These are phyloP conservation scores for Boletus barrowsii DNA, from an alignment of 768 basidiomycete genomes.

Conservation along the genomic window DNA sequence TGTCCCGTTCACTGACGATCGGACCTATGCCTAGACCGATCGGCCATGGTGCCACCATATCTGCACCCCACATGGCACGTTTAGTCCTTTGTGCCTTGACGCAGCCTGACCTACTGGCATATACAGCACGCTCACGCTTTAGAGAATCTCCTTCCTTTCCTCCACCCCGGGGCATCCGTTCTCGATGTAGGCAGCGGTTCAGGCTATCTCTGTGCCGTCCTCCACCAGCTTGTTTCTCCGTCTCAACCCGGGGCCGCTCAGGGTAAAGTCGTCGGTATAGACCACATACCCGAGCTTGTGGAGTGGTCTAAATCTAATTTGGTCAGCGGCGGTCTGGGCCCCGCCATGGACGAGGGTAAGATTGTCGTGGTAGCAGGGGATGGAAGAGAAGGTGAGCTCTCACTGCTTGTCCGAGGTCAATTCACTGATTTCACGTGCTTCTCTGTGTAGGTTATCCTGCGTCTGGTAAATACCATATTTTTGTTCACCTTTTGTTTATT, in stretches of 20 bases:
- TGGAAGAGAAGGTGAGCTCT: conserved; percentile 63
- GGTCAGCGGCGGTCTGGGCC: conserved; percentile 56
- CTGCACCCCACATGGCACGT: conserved; percentile 91
- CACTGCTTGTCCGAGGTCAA: neutral
- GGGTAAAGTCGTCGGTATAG: conserved; percentile 81
- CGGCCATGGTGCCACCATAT: conserved; percentile 87
- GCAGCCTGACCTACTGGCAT: neutral
- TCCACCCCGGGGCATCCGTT: conserved; percentile 67
- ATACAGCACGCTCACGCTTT: conserved; percentile 81
- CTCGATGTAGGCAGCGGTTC: conserved; percentile 91
- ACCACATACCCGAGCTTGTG: conserved; percentile 81
- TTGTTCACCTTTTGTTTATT: neutral
- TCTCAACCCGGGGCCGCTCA: conserved; percentile 16
- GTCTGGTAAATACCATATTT: conserved; percentile 26
- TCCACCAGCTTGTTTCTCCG: conserved; percentile 64
- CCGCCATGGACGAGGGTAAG: conserved; percentile 47
- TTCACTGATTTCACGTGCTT: neutral
- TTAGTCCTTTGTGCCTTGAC: neutral
- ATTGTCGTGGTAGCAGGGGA: conserved; percentile 74
- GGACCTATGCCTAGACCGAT: conserved; percentile 48
- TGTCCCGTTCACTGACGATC: neutral
- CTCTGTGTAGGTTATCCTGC: conserved; percentile 34
- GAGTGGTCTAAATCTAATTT: conserved; percentile 71
- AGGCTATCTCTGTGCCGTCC: conserved; percentile 80
- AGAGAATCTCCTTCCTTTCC: conserved; percentile 71